These are phyloP conservation scores for Umbelopsis sp. DNA, from an alignment of 371 early-diverging fungal species.

Conservation along the genomic window DNA sequence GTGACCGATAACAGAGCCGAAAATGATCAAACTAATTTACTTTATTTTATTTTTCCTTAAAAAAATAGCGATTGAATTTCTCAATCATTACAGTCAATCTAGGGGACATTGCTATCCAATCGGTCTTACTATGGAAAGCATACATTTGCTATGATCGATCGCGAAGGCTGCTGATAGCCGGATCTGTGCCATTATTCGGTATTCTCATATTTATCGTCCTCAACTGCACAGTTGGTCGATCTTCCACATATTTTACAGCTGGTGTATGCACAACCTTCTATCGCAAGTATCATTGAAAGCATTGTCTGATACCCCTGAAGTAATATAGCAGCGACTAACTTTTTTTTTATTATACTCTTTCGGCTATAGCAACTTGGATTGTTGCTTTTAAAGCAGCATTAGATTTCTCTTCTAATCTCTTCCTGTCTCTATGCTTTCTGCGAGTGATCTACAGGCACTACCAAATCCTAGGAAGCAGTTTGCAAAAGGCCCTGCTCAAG, in stretches of 20 bases:
- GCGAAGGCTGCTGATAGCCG: conserved; percentile 33
- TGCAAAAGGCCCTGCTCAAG: conserved; percentile 23
- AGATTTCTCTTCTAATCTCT: conserved; percentile 45
- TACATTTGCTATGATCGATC: conserved; percentile 48
- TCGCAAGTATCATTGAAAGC: conserved; percentile 29
- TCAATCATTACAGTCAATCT: conserved; percentile 49
- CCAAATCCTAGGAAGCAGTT: conserved; percentile 27
- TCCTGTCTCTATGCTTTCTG: conserved; percentile 46
- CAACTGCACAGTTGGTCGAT: conserved; percentile 43
- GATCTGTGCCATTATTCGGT: conserved; percentile 33
- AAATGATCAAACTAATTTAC: no score
- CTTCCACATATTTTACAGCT: conserved; percentile 19
- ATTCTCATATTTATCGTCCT: conserved; percentile 37
- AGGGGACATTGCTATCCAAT: conserved; percentile 41
- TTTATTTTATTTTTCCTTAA: background rate
- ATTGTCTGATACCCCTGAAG: background rate
- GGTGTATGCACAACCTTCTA: conserved; percentile 41
- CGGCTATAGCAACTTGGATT: conserved; percentile 33
- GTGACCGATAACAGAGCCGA: background rate
- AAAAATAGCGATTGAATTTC: conserved; percentile 35
- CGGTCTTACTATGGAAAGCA: conserved; percentile 50
- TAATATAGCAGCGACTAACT: background rate
- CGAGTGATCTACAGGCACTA: conserved; percentile 50
- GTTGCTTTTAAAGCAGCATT: conserved; percentile 41
- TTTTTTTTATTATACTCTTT: background rate